Evolutionary conservation across 2,329 filamentous ascomycete genomes (phyloP).

Genomic region (Stemphylium vesicarium): DNA sequence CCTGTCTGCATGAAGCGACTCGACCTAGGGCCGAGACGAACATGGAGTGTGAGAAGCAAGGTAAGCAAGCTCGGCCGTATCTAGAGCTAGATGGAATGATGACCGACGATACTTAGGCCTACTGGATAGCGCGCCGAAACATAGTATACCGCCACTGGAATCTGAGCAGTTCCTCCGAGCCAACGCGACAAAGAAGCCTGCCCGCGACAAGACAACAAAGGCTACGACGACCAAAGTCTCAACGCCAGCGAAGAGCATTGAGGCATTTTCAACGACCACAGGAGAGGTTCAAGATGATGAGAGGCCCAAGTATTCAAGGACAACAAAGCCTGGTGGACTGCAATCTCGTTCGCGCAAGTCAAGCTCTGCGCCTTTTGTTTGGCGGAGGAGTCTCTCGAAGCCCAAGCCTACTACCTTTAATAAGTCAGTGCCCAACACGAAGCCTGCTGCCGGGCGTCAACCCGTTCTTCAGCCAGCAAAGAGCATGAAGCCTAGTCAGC

Average conservation of each 20-base stretch:
- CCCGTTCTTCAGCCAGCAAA: not conserved
- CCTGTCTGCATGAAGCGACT: not conserved
- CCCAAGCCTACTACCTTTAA: not conserved
- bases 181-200: not conserved
- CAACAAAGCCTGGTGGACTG: not conserved
- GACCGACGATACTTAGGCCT: not conserved
- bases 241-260: not conserved
- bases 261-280: not conserved
- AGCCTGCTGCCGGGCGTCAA: not conserved
- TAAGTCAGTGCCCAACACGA: not conserved
- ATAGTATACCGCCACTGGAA: not conserved
- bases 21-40: not conserved
- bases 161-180: not conserved
- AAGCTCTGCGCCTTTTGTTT: not conserved
- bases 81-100: not conserved
- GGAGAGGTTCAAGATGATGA: not conserved
- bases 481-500: not conserved
- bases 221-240: not conserved
- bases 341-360: not conserved
- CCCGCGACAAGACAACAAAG: not conserved
- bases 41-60: not conserved
- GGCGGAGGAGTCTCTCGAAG: not conserved
- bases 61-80: not conserved
- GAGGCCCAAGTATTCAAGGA: not conserved
- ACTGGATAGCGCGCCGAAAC: not conserved